Evolutionary conservation across 805 yeast genomes (phyloP), one percentile per base, ranked within the genome.

Genomic region (Ogataea trehalophila): DNA sequence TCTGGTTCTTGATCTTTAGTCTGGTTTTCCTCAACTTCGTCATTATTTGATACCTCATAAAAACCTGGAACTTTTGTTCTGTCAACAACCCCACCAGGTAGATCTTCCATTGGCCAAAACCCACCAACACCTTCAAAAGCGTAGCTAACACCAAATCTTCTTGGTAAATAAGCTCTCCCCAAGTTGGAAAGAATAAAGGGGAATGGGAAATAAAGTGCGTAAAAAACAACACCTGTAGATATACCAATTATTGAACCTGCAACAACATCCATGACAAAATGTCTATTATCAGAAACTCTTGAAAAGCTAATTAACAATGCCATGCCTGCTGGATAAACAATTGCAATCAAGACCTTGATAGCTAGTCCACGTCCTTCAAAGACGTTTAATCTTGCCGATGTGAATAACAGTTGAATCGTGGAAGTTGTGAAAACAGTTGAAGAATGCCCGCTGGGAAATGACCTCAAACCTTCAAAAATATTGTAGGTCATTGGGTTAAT

Each of bases 391-490:
- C 65, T 66, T 0, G 70, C 69, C 5, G 69, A 55, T 11, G 65
- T 47, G 52, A 69, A 65, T 20, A 73, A 60, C 20, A 66, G 57
- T 29, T 68, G 59, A 17, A 69, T 58, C 1, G 70, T 66, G 49
- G 72, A 66, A 0, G 81, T 73, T 0, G 81, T 69, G 54, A 78
- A 78, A 20, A 77, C 65, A 6, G 77, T 67, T 8, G 80, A 67
- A 0, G 83, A 70, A 56, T 79, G 84, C 1, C 82, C 84, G 42
- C 80, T 76, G 2, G 84, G 84, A 42, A 81, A 77, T 26, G 80
- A 74, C 52, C 81, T 68, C 56, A 77, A 75, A 1, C 83, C 84
- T 55, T 78, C 82, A 55, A 62, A 57, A 17, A 79, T 58, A 3
- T 67, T 47, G 15, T 50, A 55, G 4, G 58, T 20, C 43, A 74